Conservation (phyloP, 176 grass and related monocot genomes). For the barley (Hordeum vulgare) region MorexV3_pseudomolecules_assembly NC_058519.1:66096825-66097324, state of each 20-base stretch:
- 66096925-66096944: not conserved
- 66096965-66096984: not conserved
- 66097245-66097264: constrained; percentile 65
- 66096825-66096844: not conserved
- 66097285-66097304: constrained; percentile 61
- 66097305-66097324: not conserved
- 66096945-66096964: not conserved
- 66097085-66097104: not conserved
- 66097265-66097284: constrained; percentile 56
- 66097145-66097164: constrained; percentile 42
- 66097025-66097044: not conserved
- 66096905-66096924: not conserved
- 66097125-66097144: not conserved
- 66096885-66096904: not conserved
- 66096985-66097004: not conserved
- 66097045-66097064: not conserved
- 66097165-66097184: constrained; percentile 61
- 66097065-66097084: not conserved
- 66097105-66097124: not conserved
- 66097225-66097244: constrained; percentile 82
- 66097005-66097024: not conserved
- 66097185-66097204: constrained; percentile 72
- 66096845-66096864: not conserved
- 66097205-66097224: constrained; percentile 73
- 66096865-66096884: not conserved